Evolutionary conservation across 2,329 filamentous ascomycete species (phyloP), one percentile per base, ranked within the genome.

Genomic region (Esteya vermicola): DNA sequence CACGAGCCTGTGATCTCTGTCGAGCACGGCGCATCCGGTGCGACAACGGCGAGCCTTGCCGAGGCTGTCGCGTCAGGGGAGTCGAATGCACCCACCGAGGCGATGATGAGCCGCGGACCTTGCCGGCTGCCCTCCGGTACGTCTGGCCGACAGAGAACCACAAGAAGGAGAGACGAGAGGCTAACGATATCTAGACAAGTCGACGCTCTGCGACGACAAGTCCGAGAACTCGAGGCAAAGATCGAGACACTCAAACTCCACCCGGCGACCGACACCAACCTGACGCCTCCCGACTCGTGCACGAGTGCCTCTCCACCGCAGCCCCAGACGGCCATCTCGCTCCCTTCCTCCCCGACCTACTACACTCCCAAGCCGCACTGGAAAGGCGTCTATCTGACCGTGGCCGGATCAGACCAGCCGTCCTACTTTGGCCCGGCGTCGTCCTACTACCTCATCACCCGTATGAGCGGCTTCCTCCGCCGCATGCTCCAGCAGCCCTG

Each of bases 361-460:
- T n/a, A n/a, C n/a, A n/a, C n/a, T 7, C 34, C 33, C 12, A 18
- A 45, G 48, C 33, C 45, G 0, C 50, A 51, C 18, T 55, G 53
- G 53, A 43, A 49, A 27, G 52, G 54, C 25, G 57, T 64, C 32
- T 53, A 59, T 27, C 55, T 58, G 16, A 51, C 54, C 20, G 57
- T 56, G 3, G 53, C 58, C 1, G 51, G 55, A 2, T 56, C 55
- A 2, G 54, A 52, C 20, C 54, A 59, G 38, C 49, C 50, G 14
- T 56, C 58, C n/a, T 65, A 59, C 48, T 67, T 63, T 45, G 65
- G 64, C 2, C 55, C 62, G 1, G 55, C 62, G 2, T 68, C 65
- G 6, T 48, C 56, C 8, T 61, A 60, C 46, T 67, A 62, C 51
- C 67, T 66, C 47, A 59, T 65, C 40, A 52, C 53, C 21, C 57